Base-by-base conservation (phyloP, 345 rosid species). In the Bruguiera gymnorhiza region DNA sequence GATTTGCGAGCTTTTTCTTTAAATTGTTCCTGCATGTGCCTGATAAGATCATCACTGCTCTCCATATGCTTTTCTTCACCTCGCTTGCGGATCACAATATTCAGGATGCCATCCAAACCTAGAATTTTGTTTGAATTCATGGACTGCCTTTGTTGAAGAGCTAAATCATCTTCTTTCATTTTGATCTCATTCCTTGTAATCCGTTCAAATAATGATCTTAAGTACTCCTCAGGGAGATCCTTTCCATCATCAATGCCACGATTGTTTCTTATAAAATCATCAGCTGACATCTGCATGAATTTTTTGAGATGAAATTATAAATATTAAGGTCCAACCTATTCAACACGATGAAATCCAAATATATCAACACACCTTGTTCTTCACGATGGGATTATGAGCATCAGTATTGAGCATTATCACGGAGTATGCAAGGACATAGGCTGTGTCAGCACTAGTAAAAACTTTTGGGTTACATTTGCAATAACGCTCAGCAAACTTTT, bases 161-260 rank as follows among this genome's bases (percentile, higher is more conserved):
- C 84, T 74, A 92, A 81, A 80, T 85, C 87, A 84, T 90, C 93
- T 23, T 87, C 98, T 82, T 96, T 96, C 98, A 96, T 92, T 86
- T 90, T 92, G 78, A 92, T 96, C 89, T 96, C 98, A 80, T 87
- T 89, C 84, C 87, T 90, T 70, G 98, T 86, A 84, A 96, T 92
- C 72, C 98, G 82, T 57, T 89, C 99, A 83, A 77, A 92, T 68
- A 96, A 84, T 68, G 96, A 92, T 84, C 93, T 89, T 76, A 96
- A 67, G 79, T 89, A 89, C 67, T 92, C 98, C 81, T 90, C 98
- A 43, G 98, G 84, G 65, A 96, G 81, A 84, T 96, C 99, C 77
- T 92, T 89, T 70, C 98, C 98, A 73, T 96, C 99, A 80, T 96
- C 98, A 84, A 96, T 96, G 60, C 98, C 99, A 68, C 93, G 96